Evolutionary conservation across 352 stramenopile species (phyloP), one percentile per base, ranked within the genome.

Genomic region (Phytophthora quininea): DNA sequence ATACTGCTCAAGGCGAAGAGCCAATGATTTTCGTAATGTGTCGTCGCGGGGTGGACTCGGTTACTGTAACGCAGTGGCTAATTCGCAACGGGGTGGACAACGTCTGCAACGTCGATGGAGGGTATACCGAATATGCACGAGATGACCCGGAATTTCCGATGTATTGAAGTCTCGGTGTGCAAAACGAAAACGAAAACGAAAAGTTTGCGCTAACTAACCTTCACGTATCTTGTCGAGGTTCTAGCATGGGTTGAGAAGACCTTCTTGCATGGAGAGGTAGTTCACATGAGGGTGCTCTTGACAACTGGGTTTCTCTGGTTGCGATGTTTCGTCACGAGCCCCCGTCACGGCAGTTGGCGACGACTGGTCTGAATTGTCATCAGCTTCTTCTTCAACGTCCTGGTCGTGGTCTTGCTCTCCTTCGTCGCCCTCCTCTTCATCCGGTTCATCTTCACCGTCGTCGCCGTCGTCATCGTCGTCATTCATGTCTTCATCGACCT

Each of bases 1-100:
- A 49, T 24, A 27, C 8, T 24, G 15, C 43, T 7, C 15, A 3
- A 19, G 40, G 12, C 3, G 43, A n/a, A 24, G 65, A 64, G 15
- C 56, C 15, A 58, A 68, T 7, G 4, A 51, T 54, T 4, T 82
- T 88, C 40, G 86, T 96, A 32, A 90, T 96, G 40, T 96, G 88
- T 51, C 82, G 86, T n/a, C 86, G 88, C 32, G 88, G 88, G 7
- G 69, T 95, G 5, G 86, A 93, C 54, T 96, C 86, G 8, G 69
- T 87, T 4, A 69, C 68, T 7, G 82, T 84, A 12, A 86, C 85
- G 10, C 54, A 73, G 43, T 90, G 82, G 80, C 58, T 96, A n/a
- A 9, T 91, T 10, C 58, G 61, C 5, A 65, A 69, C 19, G 85
- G 80, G 2, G 52, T 85, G 40, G 48, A 37, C 1, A 73, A 79